Base-by-base conservation (phyloP, 2,329 filamentous ascomycete species). In the Penicillium frequentans region DNA sequence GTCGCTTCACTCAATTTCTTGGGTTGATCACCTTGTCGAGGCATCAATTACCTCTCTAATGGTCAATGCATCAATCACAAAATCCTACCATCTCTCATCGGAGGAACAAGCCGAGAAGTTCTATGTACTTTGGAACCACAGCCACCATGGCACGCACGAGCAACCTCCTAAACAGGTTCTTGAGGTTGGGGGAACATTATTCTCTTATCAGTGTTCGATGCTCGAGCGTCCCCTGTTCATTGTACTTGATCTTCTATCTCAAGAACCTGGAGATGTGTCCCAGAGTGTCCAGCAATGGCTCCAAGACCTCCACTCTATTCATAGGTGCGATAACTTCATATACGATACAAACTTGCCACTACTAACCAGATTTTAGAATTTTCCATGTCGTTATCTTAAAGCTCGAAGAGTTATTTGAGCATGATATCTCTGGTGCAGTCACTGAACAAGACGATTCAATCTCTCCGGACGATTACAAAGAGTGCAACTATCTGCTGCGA, bases 241-340 rank as follows among this genome's bases (percentile, higher is more conserved):
- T 11, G 82, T 96, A 61, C 79, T 98, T 26, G 93, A 98, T 73
- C 83, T 88, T 1, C 79, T 98, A 1, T 76, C 84, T 19, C 88
- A 93, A 57, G 87, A 91, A 58, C 82, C 84, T 21, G 88, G 86
- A 2, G 90, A 93, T 64, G 78, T 89, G 14, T 91, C 88, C 60
- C 88, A 91, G 74, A 88, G 89, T 26, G 86, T 91, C 39, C 89
- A 88, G 65, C 86, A 84, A 49, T 97, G 93, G 93, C 80, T 98
- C 3, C 88, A 90, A 47, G 75, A 77, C 46, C 56, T 75, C 10
- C 75, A 82, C 14, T 83, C 78, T 42, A 74, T 86, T 29, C 78
- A 81, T 53, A 79, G 69, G 76, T 78, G 75, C 66, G 75, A 82
- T 16, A 13, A 23, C 0, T 11, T 6, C 13, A 23, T 11, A 7